Percentiles rank a stretch among this genome's conserved stretches.
These are phyloP conservation scores for Plasmopara halstedii DNA, from an alignment of 352 stramenopile genomes.

Conservation along the genomic window DNA sequence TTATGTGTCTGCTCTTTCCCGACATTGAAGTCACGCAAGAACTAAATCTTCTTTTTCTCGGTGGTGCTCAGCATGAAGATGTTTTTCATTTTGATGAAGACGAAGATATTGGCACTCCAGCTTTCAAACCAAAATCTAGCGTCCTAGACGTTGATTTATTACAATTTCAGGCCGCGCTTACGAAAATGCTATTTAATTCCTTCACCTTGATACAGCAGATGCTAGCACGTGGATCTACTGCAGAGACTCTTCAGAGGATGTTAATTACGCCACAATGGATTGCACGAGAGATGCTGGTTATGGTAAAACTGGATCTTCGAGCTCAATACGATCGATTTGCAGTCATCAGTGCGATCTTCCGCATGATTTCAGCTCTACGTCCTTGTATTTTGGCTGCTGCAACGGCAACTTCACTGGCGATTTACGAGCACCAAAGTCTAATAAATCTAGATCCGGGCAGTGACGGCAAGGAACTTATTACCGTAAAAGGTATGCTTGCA, in stretches of 20 bases:
- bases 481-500: constrained; percentile 46
- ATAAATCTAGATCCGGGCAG: constrained; percentile 3
- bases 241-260: constrained; percentile 27
- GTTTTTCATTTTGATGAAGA: constrained; percentile 77
- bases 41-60: constrained; percentile 62
- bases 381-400: constrained; percentile 29
- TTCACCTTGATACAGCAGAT: constrained; percentile 15
- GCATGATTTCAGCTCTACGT: constrained; percentile 25
- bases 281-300: constrained; percentile 29
- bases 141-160: constrained; percentile 50
- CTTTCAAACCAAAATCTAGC: constrained; percentile 3
- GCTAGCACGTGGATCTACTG: constrained; percentile 19
- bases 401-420: constrained; percentile 38
- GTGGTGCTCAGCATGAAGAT: constrained; percentile 36
- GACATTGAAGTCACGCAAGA: constrained; percentile 73
- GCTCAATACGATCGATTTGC: constrained; percentile 58
- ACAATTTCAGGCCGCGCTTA: constrained; percentile 52
- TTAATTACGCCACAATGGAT: constrained; percentile 51
- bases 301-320: constrained; percentile 46
- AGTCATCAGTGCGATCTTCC: constrained; percentile 49
- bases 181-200: constrained; percentile 36
- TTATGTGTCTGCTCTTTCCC: constrained; percentile 61
- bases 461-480: constrained; percentile 32
- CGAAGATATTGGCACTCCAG: constrained; percentile 19
- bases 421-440: constrained; percentile 55